Conservation (phyloP, 768 basidiomycete species). For the Termitomyces titanicus region DNA sequence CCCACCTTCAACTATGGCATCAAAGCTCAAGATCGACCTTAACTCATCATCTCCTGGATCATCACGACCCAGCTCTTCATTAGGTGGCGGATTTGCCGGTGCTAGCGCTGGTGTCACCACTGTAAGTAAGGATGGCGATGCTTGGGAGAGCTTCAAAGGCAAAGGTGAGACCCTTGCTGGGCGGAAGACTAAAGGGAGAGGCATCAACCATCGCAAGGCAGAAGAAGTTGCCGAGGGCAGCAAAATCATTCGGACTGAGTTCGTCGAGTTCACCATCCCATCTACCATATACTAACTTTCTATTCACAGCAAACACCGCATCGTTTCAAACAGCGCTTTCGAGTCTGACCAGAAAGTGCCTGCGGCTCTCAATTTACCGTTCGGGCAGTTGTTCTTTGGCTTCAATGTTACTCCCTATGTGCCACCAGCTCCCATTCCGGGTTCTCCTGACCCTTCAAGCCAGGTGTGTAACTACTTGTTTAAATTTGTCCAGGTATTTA, state of each 20-base stretch:
- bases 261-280: slow-evolving; percentile 26
- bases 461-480: neutral
- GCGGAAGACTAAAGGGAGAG: slow-evolving; percentile 93
- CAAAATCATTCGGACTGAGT: slow-evolving; percentile 93
- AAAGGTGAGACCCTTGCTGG: slow-evolving; percentile 89
- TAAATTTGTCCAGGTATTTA: neutral
- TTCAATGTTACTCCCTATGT: slow-evolving; percentile 76
- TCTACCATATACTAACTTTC: slow-evolving; percentile 12
- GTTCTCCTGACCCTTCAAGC: slow-evolving; percentile 19
- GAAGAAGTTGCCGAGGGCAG: slow-evolving; percentile 78
- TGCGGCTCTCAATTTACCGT: slow-evolving; percentile 84
- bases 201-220: slow-evolving; percentile 77
- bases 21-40: slow-evolving; percentile 92
- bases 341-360: slow-evolving; percentile 79
- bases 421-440: slow-evolving; percentile 39
- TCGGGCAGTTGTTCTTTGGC: slow-evolving; percentile 96
- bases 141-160: slow-evolving; percentile 96
- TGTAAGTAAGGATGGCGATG: slow-evolving; percentile 74
- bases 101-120: slow-evolving; percentile 40
- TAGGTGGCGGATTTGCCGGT: slow-evolving; percentile 65
- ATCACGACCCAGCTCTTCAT: slow-evolving; percentile 72
- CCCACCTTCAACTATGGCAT: slow-evolving; percentile 89
- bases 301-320: slow-evolving; percentile 62
- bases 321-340: slow-evolving; percentile 78
- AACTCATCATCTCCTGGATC: slow-evolving; percentile 84